Base-by-base conservation (phyloP, 768 basidiomycete species). In the Tremella fuciformis region DNA sequence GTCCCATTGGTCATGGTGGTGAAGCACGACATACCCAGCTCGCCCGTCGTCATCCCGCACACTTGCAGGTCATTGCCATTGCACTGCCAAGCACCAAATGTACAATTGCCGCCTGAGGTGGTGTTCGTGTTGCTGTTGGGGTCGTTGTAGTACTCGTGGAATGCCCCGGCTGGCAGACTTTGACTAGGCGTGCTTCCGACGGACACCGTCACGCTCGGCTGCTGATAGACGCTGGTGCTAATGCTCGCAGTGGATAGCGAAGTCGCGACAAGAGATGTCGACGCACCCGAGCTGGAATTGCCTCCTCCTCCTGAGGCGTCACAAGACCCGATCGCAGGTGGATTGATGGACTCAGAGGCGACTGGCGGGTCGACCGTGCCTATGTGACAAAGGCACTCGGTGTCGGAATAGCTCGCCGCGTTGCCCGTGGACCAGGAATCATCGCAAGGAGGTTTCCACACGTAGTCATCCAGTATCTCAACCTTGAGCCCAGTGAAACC, bases 31-130 rank as follows among this genome's bases (percentile, higher is more conserved):
- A 11, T 34, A 34, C 29, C 29, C 11, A 34, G 29, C 29, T 34
- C 6, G 4, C 29, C 29, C 6, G 29, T 34, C 6, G 29, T 34
- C 29, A 34, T 34, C 16, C 42, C 22, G 16, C 42, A 46, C n/a
- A 46, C 22, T 15, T 46, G 42, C n/a, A 18, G 16, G 16, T 46
- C 22, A 46, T 46, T 46, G n/a, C 42, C 42, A 15, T 46, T 15
- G 22, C 42, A 46, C 42, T 18, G n/a, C 42, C 42, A 18, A 46
- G n/a, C 42, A 46, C 42, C 42, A 22, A 46, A 46, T 4, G 42
- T 46, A 15, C 42, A 46, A 15, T 22, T 46, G n/a, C 42, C 42
- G 22, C 22, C 42, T 4, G 29, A 34, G 29, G 29, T 34, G 11
- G 29, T 34, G 29, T 34, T 34, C 4, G 29, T 34, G 29, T 34